Percentiles rank a stretch among this genome's conserved stretches.
These are phyloP conservation scores for Fusarium bulbicola DNA, from an alignment of 2,329 filamentous ascomycete species.

Conservation along the genomic window DNA sequence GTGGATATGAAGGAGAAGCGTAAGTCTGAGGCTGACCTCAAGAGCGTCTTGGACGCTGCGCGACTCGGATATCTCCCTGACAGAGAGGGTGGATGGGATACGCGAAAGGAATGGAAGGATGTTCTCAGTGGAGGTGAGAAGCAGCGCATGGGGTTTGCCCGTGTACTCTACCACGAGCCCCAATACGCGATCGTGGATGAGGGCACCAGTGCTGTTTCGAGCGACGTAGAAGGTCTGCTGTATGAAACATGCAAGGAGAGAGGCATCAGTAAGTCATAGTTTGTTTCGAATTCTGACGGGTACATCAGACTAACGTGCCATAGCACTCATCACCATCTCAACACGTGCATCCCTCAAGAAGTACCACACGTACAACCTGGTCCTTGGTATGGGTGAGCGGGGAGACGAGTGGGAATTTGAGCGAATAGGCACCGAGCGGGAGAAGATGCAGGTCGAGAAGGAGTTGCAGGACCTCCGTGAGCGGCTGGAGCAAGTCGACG, in stretches of 20 bases:
- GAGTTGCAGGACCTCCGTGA: conserved; percentile 87
- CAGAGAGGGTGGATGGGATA: conserved; percentile 96
- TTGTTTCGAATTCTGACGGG: neutral
- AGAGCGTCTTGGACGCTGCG: conserved; percentile 81
- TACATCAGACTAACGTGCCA: conserved; percentile 29
- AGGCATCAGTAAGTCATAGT: conserved; percentile 79
- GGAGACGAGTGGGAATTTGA: conserved; percentile 94
- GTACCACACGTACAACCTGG: conserved; percentile 92
- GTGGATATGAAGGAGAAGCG: conserved; percentile 89
- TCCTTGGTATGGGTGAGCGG: conserved; percentile 80
- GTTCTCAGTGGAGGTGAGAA: conserved; percentile 98
- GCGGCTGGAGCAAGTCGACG: conserved; percentile 80
- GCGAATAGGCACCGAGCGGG: conserved; percentile 89
- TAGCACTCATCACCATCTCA: conserved; percentile 92
- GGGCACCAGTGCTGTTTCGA: conserved; percentile 92
- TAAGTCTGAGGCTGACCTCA: conserved; percentile 80
- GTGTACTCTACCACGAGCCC: conserved; percentile 93
- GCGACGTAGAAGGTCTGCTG: conserved; percentile 90
- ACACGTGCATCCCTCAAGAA: conserved; percentile 94
- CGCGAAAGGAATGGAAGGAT: conserved; percentile 97
- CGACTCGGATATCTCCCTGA: conserved; percentile 88
- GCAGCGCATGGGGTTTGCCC: conserved; percentile 90
- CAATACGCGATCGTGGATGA: conserved; percentile 95
- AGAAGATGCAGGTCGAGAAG: conserved; percentile 92
- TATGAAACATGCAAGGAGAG: conserved; percentile 94